Base-by-base conservation (phyloP, 2,329 filamentous ascomycete genomes). In the Aspergillus fructus region DNA sequence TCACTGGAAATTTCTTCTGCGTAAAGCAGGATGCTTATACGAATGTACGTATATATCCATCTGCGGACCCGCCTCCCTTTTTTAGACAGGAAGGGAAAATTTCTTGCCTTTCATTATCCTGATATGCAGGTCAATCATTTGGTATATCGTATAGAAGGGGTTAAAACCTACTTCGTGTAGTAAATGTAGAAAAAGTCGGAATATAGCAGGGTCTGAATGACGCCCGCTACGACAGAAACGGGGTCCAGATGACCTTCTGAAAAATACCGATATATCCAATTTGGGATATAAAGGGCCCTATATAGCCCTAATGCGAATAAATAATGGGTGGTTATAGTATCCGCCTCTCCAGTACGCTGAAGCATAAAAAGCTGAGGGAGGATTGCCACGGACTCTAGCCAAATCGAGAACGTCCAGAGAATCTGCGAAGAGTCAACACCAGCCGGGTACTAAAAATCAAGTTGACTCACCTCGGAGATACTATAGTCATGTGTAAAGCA, bases 131-230 rank as follows among this genome's bases (percentile, higher is more conserved):
- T 66, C 42, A 65, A 27, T 39, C 24, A 34, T 7, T 23, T 23
- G 40, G 17, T 19, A 21, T 15, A n/a, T n/a, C 13, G n/a, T 30
- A n/a, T 1, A 23, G 12, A 41, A 33, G 23, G 24, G 13, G 17
- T 12, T n/a, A 15, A 37, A 27, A 78, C 83, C 75, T 73, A 88
- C 87, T 97, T 97, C 59, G 89, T 96, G 79, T 97, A 99, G 81
- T 99, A 99, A 70, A 99, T 93, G 83, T 93, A 99, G 85, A 99
- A 99, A 81, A 99, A 99, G 79, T 99, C 94, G 62, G 91, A 96
- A 81, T 99, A 99, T 58, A 99, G 82, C 49, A 99, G 79, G 0
- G 94, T 99, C 82, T 99, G 94, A 63, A 97, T 79, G 55, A 97
- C 83, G 12, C 94, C 94, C 3, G 96, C 94, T 61, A 94, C 72